A percentile compares a stretch with the other conserved stretches of the same genome.
phyloP scores from a whole-genome alignment of 2,329 filamentous ascomycete species.

The Cladosporium sp. region DNA sequence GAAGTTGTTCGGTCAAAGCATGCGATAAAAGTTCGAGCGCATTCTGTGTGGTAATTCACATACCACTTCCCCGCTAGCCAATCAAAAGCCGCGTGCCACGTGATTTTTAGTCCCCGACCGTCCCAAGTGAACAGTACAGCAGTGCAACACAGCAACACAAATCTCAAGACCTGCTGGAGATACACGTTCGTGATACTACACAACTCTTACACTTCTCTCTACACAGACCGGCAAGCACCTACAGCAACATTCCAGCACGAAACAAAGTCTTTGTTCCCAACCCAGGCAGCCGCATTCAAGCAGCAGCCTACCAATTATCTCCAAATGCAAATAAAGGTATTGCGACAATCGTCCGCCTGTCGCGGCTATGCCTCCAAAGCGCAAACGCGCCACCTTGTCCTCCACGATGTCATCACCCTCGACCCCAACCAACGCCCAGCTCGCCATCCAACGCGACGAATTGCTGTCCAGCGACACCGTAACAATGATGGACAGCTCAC shows the following conservation, averaged over 20 bases:
- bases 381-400: neutral
- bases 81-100: neutral
- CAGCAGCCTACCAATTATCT: neutral
- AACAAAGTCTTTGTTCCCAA: slow-evolving; percentile 1
- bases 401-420: neutral
- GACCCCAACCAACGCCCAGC: neutral
- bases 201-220: neutral
- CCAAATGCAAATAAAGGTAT: neutral
- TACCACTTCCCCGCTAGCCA: neutral
- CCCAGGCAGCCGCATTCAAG: neutral
- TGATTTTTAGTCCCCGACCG: too few species aligned
- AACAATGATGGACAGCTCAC: neutral
- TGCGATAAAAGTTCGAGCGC: too few species aligned
- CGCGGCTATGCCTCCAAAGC: neutral
- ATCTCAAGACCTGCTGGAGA: neutral
- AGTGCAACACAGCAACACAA: neutral
- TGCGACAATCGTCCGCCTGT: neutral
- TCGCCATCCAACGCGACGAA: neutral
- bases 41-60: neutral
- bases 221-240: neutral
- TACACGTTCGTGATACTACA: neutral
- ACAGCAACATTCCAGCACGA: neutral
- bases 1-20: too few species aligned
- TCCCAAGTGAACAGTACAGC: neutral
- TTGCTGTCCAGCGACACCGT: neutral